Conservation (phyloP, 306 rosid species). For the Trifolium pratense region DNA sequence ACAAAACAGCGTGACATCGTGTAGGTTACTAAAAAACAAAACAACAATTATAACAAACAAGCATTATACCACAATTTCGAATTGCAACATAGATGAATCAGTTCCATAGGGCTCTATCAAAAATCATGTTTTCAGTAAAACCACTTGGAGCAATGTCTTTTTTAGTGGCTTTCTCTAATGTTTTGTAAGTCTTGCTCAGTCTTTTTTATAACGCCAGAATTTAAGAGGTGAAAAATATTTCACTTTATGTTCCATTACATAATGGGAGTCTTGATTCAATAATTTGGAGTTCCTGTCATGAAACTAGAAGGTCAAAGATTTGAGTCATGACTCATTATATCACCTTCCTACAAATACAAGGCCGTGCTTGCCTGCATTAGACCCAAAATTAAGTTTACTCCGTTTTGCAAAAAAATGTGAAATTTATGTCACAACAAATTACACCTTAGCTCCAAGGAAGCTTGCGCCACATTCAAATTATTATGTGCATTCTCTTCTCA, state of each 20-base stretch:
- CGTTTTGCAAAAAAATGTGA: slow-evolving; percentile 13
- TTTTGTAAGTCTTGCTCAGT: not conserved
- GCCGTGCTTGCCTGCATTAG: not conserved
- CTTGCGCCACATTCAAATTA: not conserved
- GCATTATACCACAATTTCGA: slow-evolving; percentile 4
- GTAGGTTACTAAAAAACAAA: slow-evolving; percentile 36
- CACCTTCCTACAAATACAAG: not conserved
- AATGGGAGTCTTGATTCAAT: not conserved
- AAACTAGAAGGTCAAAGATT: not conserved
- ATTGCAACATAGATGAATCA: slow-evolving; percentile 19
- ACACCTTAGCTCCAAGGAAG: not conserved
- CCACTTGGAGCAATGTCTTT: slow-evolving; percentile 1
- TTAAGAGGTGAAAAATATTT: too few relatives aligned
- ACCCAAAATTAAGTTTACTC: slow-evolving; percentile 9
- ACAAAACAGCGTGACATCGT: slow-evolving; percentile 31
- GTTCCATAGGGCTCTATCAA: slow-evolving; percentile 20
- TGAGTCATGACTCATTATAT: not conserved
- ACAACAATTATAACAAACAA: slow-evolving; percentile 9
- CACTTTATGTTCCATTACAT: not conserved
- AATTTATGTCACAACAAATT: slow-evolving; percentile 16
- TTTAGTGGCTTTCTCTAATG: not conserved
- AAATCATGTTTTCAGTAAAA: slow-evolving; percentile 19
- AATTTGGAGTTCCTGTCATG: not conserved
- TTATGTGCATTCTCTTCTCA: not conserved
- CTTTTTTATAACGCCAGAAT: not conserved